Conservation (phyloP, 1,284 basidiomycete species). For the Somion occarium region DNA sequence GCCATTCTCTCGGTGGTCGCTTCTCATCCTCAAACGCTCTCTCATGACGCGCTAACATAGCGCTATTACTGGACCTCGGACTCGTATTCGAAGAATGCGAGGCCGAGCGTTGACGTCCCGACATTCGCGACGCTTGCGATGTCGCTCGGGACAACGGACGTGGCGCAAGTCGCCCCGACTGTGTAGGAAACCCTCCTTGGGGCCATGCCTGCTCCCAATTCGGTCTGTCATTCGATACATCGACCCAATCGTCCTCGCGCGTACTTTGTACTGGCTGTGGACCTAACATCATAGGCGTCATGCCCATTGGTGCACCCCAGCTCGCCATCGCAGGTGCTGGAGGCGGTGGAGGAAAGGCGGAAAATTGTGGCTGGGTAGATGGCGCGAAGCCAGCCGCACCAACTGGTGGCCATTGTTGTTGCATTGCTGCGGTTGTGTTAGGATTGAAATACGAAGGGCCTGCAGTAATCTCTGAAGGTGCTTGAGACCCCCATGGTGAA, state of each 20-base stretch:
- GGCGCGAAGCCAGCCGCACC: neutral
- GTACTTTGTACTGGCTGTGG: slow-evolving; percentile 4
- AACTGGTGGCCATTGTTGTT: neutral
- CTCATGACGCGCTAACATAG: slow-evolving; percentile 17
- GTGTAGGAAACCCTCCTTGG: neutral
- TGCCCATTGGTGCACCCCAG: slow-evolving; percentile 7
- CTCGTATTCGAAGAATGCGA: slow-evolving; percentile 13
- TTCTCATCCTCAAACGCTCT: slow-evolving; percentile 19
- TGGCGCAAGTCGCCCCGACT: neutral
- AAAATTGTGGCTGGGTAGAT: neutral
- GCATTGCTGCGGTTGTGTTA: no score
- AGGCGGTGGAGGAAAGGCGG: neutral
- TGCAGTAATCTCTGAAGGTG: neutral
- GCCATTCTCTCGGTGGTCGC: slow-evolving; percentile 30
- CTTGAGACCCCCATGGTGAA: neutral
- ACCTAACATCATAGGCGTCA: slow-evolving; percentile 7
- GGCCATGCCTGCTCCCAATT: slow-evolving; percentile 2
- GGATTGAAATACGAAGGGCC: no score
- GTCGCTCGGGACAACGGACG: slow-evolving; percentile 5
- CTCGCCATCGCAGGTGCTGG: neutral
- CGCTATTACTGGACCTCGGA: slow-evolving; percentile 10
- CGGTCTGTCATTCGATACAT: neutral
- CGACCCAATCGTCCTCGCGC: slow-evolving; percentile 8
- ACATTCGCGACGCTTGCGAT: slow-evolving; percentile 3
- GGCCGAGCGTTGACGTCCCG: neutral